Percentiles rank a stretch among this genome's conserved stretches.
These are phyloP conservation scores for Acer campestre DNA, from an alignment of 345 rosid species.

Conservation along the genomic window DNA sequence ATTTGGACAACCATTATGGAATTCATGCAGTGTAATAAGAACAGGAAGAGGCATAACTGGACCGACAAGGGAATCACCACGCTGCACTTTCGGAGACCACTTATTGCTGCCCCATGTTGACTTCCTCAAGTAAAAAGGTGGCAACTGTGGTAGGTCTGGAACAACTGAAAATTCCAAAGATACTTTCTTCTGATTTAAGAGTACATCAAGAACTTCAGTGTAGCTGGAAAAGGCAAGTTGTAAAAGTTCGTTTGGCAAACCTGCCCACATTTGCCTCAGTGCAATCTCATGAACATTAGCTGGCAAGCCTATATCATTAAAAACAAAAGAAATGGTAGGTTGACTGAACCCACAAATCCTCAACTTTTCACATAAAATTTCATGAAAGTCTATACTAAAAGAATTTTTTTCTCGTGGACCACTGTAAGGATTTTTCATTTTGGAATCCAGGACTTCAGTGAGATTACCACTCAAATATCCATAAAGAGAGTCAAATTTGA, in stretches of 20 bases:
- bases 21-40: constrained; percentile 33
- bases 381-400: constrained; percentile 26
- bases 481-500: constrained; percentile 33
- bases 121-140: constrained; percentile 41
- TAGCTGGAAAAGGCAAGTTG: constrained; percentile 50
- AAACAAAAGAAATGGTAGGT: constrained; percentile 33
- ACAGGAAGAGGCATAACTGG: constrained; percentile 49
- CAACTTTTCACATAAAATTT: constrained; percentile 38
- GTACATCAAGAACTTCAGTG: constrained; percentile 36
- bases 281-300: constrained; percentile 42
- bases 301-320: constrained; percentile 39
- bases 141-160: constrained; percentile 44
- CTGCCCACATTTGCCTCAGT: constrained; percentile 38
- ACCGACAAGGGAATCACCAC: constrained; percentile 35
- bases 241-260: constrained; percentile 42
- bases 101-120: constrained; percentile 38
- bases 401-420: constrained; percentile 18
- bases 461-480: constrained; percentile 41
- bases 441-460: constrained; percentile 27
- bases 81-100: constrained; percentile 34
- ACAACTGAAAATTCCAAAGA: constrained; percentile 43
- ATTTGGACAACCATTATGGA: constrained; percentile 28
- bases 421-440: constrained; percentile 22
- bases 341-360: constrained; percentile 30
- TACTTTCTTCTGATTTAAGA: constrained; percentile 24